Base-by-base conservation (phyloP, 2,329 filamentous ascomycete genomes). In the Onygena corvina region DNA sequence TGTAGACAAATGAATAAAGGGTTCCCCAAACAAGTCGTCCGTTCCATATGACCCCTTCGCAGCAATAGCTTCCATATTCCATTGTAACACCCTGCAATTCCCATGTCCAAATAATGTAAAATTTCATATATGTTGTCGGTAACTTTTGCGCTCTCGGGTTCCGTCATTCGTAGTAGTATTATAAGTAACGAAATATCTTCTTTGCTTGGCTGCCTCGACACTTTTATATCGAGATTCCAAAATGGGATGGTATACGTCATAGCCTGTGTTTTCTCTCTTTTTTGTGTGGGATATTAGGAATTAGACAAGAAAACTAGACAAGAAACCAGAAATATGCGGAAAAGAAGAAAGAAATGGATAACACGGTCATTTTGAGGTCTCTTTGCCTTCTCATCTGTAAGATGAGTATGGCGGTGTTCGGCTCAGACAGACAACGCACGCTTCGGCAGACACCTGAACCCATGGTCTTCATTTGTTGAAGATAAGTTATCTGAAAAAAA, bases 141-240 rank as follows among this genome's bases (percentile, higher is more conserved):
- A 40, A 40, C 36, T 40, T 40, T 40, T 40, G 36, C 8, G 36
- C 18, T 40, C 18, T 23, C 25, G 36, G 36, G 36, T 40, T 40
- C 36, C 36, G 36, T 40, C 36, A 40, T 40, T 40, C 21, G 36
- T 40, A 40, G 16, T 40, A 21, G 25, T 40, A 36, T 36, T 23
- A 23, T 40, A 40, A 21, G 8, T 16, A 21, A 36, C 5, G 20
- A 5, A 1, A 12, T 40, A 23, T 21, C 36, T 40, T 40, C 36
- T 40, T 8, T 40, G 11, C 27, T 18, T 40, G 18, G 18, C 9
- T 40, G 21, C 36, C 36, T 40, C 9, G 18, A 40, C n/a, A 11
- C 18, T 21, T 38, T 21, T 11, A 20, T 38, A 12, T n/a, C 16
- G 21, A 36, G 25, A 40, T 8, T 49, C 47, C 50, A 52, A 33